phyloP scores from a whole-genome alignment of 495 filamentous ascomycete genomes.

The Bryoglossum gracile region DNA sequence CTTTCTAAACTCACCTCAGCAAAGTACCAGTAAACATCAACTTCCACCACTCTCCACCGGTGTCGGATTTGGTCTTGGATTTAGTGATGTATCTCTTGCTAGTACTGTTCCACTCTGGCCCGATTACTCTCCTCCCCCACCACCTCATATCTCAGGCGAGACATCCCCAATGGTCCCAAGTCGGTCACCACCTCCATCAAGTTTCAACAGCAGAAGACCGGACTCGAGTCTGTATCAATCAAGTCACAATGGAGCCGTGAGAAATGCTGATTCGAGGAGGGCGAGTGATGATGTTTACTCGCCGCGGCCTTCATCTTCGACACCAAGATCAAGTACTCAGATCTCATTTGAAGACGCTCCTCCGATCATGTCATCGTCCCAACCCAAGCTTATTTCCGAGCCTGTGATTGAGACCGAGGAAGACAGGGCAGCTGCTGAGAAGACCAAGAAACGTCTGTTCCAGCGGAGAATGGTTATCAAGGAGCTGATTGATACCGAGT shows the following conservation, averaged over 20 bases:
- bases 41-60: constrained; percentile 15
- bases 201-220: constrained; percentile 33
- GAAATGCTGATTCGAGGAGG: constrained; percentile 17
- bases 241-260: constrained; percentile 10
- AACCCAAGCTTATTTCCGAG: neutral
- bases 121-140: constrained; percentile 32
- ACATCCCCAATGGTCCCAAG: constrained; percentile 12
- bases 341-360: constrained; percentile 18
- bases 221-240: constrained; percentile 29
- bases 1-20: neutral
- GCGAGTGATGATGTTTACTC: constrained; percentile 23
- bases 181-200: constrained; percentile 29
- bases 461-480: constrained; percentile 73
- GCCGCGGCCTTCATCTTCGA: constrained; percentile 10
- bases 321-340: constrained; percentile 21
- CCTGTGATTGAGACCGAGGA: neutral
- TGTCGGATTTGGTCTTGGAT: constrained; percentile 10
- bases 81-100: neutral
- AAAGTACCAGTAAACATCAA: constrained; percentile 9
- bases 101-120: constrained; percentile 23
- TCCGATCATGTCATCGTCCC: neutral
- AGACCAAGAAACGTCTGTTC: constrained; percentile 16
- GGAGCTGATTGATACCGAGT: constrained; percentile 88
- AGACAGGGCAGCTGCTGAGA: constrained; percentile 13
- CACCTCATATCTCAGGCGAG: constrained; percentile 21